These are phyloP conservation scores for Rutstroemia sp. DNA, from an alignment of 2,329 filamentous ascomycete species.

Conservation along the genomic window DNA sequence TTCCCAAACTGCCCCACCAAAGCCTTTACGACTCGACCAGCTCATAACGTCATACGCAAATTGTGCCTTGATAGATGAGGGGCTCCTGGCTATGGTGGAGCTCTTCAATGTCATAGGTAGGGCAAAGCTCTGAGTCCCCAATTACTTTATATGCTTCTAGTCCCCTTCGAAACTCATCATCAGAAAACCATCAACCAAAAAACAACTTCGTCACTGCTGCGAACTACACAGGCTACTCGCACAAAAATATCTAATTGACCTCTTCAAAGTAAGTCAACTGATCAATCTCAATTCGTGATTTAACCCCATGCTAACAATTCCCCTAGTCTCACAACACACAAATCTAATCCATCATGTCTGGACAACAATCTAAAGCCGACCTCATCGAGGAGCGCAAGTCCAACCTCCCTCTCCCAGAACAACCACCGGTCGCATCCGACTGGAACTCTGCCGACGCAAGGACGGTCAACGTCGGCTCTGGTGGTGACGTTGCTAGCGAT, in stretches of 20 bases:
- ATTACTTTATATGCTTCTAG: not conserved
- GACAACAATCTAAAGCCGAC: conserved; percentile 44
- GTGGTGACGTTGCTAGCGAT: conserved; percentile 34
- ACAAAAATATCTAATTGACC: not conserved
- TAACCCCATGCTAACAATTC: not conserved
- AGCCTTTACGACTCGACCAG: not conserved
- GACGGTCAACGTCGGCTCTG: conserved; percentile 58
- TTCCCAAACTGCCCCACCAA: not conserved
- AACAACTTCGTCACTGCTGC: not conserved
- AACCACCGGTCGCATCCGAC: conserved; percentile 70
- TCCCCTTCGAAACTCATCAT: not conserved
- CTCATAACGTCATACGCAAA: not conserved
- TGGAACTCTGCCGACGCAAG: conserved; percentile 65
- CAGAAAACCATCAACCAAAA: not conserved
- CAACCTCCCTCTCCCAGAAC: conserved; percentile 72
- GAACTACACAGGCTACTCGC: not conserved
- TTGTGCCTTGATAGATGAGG: not conserved
- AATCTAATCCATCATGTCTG: conserved; percentile 23
- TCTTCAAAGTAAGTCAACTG: not conserved
- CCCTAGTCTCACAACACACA: not conserved
- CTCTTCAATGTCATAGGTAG: conserved; percentile 6
- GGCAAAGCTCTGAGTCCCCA: not conserved
- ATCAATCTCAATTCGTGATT: too few species aligned
- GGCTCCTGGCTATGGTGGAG: not conserved
- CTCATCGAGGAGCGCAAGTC: conserved; percentile 60